Percentiles rank a stretch among this genome's conserved stretches.
These are phyloP conservation scores for Pelargonium myrrhifolium DNA, from an alignment of 441 rosid genomes.

Conservation along the genomic window DNA sequence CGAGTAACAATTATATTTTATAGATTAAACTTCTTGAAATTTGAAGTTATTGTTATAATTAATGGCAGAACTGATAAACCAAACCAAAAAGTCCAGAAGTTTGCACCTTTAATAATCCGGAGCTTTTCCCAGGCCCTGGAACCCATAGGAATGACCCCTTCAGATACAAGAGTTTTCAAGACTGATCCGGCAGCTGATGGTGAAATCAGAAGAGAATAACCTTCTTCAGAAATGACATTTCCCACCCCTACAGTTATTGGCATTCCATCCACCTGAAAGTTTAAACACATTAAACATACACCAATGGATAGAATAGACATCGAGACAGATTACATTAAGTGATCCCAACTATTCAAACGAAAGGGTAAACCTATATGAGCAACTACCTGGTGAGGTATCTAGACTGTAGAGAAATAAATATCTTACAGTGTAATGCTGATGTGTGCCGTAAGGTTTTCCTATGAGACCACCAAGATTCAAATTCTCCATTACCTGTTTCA, in stretches of 20 bases:
- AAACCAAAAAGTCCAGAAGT: slow-evolving; percentile 9
- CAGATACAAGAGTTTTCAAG: slow-evolving; percentile 63
- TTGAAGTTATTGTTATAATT: background rate
- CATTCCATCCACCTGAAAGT: slow-evolving; percentile 55
- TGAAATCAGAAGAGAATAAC: slow-evolving; percentile 61
- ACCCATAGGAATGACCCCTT: slow-evolving; percentile 79
- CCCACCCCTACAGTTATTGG: slow-evolving; percentile 84
- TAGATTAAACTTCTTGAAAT: background rate
- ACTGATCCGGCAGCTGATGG: slow-evolving; percentile 61
- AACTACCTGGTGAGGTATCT: background rate
- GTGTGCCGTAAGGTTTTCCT: slow-evolving; percentile 68
- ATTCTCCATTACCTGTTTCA: slow-evolving; percentile 50
- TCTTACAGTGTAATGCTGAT: slow-evolving; percentile 72
- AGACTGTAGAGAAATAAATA: slow-evolving; percentile 4
- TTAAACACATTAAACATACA: background rate
- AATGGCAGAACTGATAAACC: background rate
- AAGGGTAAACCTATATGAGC: background rate
- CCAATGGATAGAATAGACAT: slow-evolving; percentile 5
- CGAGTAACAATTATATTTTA: background rate
- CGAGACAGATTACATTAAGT: too few species aligned
- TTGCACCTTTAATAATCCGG: slow-evolving; percentile 59
- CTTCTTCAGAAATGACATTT: slow-evolving; percentile 52
- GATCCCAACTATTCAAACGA: too few species aligned
- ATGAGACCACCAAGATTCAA: slow-evolving; percentile 60
- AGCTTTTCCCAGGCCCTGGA: slow-evolving; percentile 81